These are phyloP conservation scores for Sporothrix dimorphospora DNA, from an alignment of 2,329 filamentous ascomycete species.

Conservation along the genomic window DNA sequence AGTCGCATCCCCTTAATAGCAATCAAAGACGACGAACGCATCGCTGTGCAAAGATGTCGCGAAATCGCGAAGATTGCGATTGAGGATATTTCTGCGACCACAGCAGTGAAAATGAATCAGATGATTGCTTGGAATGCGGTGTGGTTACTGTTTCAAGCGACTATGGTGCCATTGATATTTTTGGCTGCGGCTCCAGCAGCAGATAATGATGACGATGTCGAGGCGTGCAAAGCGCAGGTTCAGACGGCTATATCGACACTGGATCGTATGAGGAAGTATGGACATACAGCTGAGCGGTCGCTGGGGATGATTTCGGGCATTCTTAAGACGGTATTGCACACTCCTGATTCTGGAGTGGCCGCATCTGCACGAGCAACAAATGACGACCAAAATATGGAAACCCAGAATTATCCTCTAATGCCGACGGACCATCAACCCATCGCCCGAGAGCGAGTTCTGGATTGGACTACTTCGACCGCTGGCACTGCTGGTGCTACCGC, in stretches of 20 bases:
- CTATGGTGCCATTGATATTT: slow-evolving; percentile 11
- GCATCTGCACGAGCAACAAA: neutral
- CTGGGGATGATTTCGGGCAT: slow-evolving; percentile 16
- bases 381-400: neutral
- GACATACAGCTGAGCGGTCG: slow-evolving; percentile 11
- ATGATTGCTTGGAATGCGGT: slow-evolving; percentile 20
- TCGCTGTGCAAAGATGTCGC: slow-evolving; percentile 9
- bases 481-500: neutral
- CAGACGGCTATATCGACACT: neutral
- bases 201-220: neutral
- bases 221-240: slow-evolving; percentile 17
- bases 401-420: neutral
- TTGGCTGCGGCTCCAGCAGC: neutral
- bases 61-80: neutral
- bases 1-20: neutral
- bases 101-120: neutral
- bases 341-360: neutral
- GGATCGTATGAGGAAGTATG: slow-evolving; percentile 8
- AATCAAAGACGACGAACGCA: slow-evolving; percentile 9
- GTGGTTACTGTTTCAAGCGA: slow-evolving; percentile 9
- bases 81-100: slow-evolving; percentile 10
- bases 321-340: neutral
- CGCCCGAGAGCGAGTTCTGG: neutral
- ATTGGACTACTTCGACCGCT: neutral
- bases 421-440: neutral